Base-by-base conservation (phyloP, 1,139 yeast species). In the Tardiomyces depauwii region DNA sequence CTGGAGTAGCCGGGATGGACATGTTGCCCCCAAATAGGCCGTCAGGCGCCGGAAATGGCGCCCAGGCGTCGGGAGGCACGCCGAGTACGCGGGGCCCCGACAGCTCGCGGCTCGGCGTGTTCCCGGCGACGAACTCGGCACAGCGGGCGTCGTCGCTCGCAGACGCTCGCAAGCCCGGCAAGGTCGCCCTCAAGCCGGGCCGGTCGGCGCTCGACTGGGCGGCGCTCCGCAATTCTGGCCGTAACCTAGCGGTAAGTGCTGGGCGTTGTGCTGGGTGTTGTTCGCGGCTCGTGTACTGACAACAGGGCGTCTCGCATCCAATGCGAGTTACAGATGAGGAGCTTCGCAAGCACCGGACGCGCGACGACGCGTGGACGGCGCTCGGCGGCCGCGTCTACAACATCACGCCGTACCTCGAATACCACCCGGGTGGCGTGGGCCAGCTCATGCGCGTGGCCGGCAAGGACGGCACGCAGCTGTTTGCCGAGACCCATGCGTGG, bases 121-220 rank as follows among this genome's bases (percentile, higher is more conserved):
- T 30, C 11, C 36, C 36, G 36, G 36, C 36, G 10, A 5, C 11
- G 16, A 30, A 30, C 36, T 30, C 36, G 5, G 36, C 16, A 5
- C 36, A 30, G 11, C 36, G 36, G 10, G 36, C 36, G 11, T 30
- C 36, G 11, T 30, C 36, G 4, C 16, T 30, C 5, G 36, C 36
- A 12, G 10, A 14, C 10, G 36, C 36, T 11, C n/a, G 36, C n/a
- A 30, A 30, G 16, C 36, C 36, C 39, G 50, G 44, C 39, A 85
- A 85, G 55, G 89, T 85, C 1, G 73, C 66, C 1, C 67, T 86
- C 12, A 69, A 74, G 42, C 95, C 93, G 0, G 94, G 95, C 0
- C 87, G 80, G 58, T 86, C 95, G 1, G 91, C 94, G 0, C 64
- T 86, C 48, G 95, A 86, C 60, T 86, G 96, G 96, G 95, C 91